phyloP scores from a whole-genome alignment of 2,329 filamentous ascomycete genomes.

The Aspergillus japonicus region DNA sequence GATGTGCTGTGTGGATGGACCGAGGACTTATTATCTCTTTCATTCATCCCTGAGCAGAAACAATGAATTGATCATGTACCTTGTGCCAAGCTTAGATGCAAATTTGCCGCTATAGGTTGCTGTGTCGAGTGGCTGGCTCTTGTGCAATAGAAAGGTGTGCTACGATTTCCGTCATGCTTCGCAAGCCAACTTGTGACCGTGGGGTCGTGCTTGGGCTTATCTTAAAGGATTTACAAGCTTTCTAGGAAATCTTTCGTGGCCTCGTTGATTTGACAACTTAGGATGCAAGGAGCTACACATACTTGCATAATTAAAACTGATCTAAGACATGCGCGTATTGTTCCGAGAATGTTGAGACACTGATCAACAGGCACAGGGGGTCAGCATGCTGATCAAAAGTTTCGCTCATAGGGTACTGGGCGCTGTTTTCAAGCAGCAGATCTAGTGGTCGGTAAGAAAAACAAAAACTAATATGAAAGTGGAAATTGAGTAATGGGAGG shows the following conservation, averaged over 20 bases:
- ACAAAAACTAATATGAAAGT: neutral
- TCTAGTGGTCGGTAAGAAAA: neutral
- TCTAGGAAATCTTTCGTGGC: too few species aligned
- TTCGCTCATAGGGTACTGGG: neutral
- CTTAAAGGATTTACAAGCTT: too few species aligned
- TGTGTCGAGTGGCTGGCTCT: too few species aligned
- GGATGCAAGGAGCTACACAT: neutral
- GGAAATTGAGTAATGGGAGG: too few species aligned
- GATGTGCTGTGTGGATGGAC: conserved; percentile 7
- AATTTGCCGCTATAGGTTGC: too few species aligned
- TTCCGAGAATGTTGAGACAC: neutral
- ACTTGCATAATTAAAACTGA: neutral
- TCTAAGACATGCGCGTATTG: neutral
- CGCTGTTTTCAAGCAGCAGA: neutral
- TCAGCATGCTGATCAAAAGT: neutral
- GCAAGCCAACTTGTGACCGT: too few species aligned
- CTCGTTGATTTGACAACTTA: neutral
- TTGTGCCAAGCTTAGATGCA: too few species aligned
- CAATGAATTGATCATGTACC: neutral
- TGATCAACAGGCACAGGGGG: neutral
- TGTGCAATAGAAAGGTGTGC: too few species aligned
- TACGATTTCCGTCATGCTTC: too few species aligned
- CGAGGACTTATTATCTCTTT: neutral
- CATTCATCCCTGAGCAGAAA: neutral
- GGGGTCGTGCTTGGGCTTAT: too few species aligned